phyloP scores from a whole-genome alignment of 2,329 filamentous ascomycete genomes.

The Trichoderma polysporum region DNA sequence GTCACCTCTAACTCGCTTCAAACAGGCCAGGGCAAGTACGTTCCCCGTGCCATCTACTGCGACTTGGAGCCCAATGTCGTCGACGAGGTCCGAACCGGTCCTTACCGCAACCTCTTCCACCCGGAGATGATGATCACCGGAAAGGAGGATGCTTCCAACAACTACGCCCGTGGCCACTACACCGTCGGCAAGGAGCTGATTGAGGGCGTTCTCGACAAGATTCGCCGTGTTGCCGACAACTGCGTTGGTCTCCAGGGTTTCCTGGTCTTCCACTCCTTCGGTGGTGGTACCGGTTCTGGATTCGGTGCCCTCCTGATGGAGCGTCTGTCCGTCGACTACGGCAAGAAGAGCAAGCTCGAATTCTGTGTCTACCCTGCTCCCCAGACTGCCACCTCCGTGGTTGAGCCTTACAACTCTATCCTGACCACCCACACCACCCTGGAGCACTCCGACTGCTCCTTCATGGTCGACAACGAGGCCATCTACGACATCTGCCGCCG shows the following conservation, averaged over 20 bases:
- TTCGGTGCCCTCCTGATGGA: conserved; percentile 99
- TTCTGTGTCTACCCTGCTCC: conserved; percentile 99
- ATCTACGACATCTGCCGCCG: conserved; percentile 99
- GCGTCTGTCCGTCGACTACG: conserved; percentile 97
- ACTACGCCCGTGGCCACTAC: conserved; percentile 99
- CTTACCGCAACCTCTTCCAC: conserved; percentile 97
- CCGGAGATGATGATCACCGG: conserved; percentile 99
- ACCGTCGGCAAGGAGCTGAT: conserved; percentile 99
- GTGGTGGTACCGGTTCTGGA: conserved; percentile 96
- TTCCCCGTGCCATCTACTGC: conserved; percentile 97
- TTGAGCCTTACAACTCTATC: conserved; percentile 99
- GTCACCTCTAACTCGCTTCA: conserved; percentile 1
- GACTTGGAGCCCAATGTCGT: conserved; percentile 99
- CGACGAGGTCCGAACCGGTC: conserved; percentile 96
- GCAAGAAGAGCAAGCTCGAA: conserved; percentile 99
- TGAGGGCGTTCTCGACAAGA: conserved; percentile 95
- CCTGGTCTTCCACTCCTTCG: conserved; percentile 99
- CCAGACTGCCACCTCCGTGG: conserved; percentile 93
- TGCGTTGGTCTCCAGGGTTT: conserved; percentile 98
- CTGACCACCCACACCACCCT: conserved; percentile 98
- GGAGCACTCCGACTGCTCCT: conserved; percentile 99
- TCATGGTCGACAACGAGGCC: conserved; percentile 99
- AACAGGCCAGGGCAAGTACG: conserved; percentile 95
- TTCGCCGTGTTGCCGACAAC: conserved; percentile 95
- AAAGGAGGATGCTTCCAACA: conserved; percentile 99